Evolutionary conservation across 2,329 filamentous ascomycete species (phyloP).

Genomic region (Colletotrichum australisinense): DNA sequence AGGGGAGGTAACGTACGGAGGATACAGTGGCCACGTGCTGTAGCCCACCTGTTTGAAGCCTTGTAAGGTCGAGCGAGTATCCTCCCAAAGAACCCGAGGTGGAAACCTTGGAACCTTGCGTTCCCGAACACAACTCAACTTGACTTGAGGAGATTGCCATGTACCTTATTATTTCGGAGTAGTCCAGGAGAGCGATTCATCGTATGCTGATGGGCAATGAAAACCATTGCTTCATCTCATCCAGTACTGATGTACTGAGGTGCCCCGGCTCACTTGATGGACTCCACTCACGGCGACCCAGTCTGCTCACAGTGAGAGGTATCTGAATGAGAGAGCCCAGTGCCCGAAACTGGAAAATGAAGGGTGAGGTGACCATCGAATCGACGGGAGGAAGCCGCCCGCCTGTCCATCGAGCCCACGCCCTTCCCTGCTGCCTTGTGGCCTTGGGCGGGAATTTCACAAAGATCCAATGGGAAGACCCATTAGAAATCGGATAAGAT

Average conservation of each 20-base stretch:
- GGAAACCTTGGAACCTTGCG: not conserved
- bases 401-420: not conserved
- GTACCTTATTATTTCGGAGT: not conserved
- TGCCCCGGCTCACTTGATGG: not conserved
- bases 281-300: not conserved
- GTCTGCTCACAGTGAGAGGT: not conserved
- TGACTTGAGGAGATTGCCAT: not conserved
- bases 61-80: conserved; percentile 1
- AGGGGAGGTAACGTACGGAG: not conserved
- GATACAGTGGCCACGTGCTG: conserved; percentile 27
- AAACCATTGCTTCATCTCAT: not conserved
- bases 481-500: conserved; percentile 11
- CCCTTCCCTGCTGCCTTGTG: conserved; percentile 6
- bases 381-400: too few relatives aligned
- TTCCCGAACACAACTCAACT: not conserved
- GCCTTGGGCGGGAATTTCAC: conserved; percentile 1
- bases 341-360: too few relatives aligned
- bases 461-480: conserved; percentile 13
- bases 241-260: not conserved
- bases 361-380: too few relatives aligned
- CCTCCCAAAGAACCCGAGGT: not conserved
- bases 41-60: conserved; percentile 7
- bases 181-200: not conserved
- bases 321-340: too few relatives aligned
- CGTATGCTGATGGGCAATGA: too few relatives aligned